Percentiles rank a stretch among this genome's conserved stretches.
Evolutionary conservation across 2,329 filamentous ascomycete species (phyloP).

Genomic region (Neonectria neomacrospora): DNA sequence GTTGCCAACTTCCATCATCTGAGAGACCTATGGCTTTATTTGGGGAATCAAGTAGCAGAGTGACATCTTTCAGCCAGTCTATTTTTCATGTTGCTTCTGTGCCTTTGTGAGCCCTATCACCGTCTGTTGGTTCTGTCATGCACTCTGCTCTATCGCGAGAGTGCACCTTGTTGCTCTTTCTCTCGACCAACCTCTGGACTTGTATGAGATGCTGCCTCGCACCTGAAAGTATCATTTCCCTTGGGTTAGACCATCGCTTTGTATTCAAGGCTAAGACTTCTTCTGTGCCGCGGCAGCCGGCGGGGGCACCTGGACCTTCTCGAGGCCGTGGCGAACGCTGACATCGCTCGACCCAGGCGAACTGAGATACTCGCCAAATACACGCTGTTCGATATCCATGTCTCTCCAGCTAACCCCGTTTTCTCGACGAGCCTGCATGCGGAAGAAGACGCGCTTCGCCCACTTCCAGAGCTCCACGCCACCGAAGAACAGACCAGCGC

Average conservation of each 20-base stretch:
- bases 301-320: slow-evolving; percentile 36
- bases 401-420: slow-evolving; percentile 50
- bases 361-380: slow-evolving; percentile 53
- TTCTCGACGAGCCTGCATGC: slow-evolving; percentile 38
- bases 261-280: not conserved
- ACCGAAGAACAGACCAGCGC: slow-evolving; percentile 64
- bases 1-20: not conserved
- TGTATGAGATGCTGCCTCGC: slow-evolving; percentile 3
- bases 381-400: slow-evolving; percentile 53
- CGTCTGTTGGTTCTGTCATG: not conserved
- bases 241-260: too few relatives aligned
- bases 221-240: not conserved
- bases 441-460: slow-evolving; percentile 60
- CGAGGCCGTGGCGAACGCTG: slow-evolving; percentile 43
- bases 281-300: slow-evolving; percentile 22
- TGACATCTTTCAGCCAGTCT: not conserved
- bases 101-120: not conserved
- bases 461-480: slow-evolving; percentile 71
- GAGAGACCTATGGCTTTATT: not conserved
- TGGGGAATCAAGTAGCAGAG: not conserved
- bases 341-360: slow-evolving; percentile 42
- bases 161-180: slow-evolving; percentile 16
- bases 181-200: not conserved
- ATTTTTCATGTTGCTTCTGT: not conserved
- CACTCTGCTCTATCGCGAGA: slow-evolving; percentile 1